Base-by-base conservation (phyloP, 176 grass and related monocot genomes). In the Coix lacrymajobi region DNA sequence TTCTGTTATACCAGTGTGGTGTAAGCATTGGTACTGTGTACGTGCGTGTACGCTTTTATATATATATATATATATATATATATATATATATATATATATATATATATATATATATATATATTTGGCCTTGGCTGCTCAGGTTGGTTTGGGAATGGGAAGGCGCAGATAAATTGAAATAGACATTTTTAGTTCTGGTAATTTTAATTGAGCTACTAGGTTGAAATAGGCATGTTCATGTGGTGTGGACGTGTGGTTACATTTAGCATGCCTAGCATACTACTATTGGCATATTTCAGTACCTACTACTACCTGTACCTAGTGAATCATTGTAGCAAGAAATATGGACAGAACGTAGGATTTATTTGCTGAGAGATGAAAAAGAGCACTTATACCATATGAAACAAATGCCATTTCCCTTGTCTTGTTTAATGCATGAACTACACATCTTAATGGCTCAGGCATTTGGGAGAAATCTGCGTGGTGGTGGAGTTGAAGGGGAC, bases 401-500 rank as follows among this genome's bases (percentile, higher is more conserved):
- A 32, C 11, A 62, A 37, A 11, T 49, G 32, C 14, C 15, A 7
- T 49, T 40, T 56, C 34, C 71, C n/a, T 60, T 17, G 28, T 26
- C 44, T 39, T 64, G 5, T 46, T 67, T 65, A 51, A 78, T 61
- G 4, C 36, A 67, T 86, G n/a, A 62, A 25, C 37, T 8, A 33
- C 31, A 79, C 31, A 20, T 44, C 75, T 76, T n/a, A 11, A 71
- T 79, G 44, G 14, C 64, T 66, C 81, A 99, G 93, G 83, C 91
- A 37, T 80, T 94, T 62, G 81, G 85, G 62, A 85, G 83, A 69
- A 89, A 87, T 39, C 52, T 87, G 38, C 52, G 61, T 37, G 61
- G 81, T 39, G 91, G 77, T 65, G 79, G 74, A 38, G 57, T 79
- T 69, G 83, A 96, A 78, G 87, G 69, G 31, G 89, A 89, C 46